Percentiles rank a stretch among this genome's conserved stretches.
These are phyloP conservation scores for Globisporangium alternatum DNA, from an alignment of 352 stramenopile species.

Conservation along the genomic window DNA sequence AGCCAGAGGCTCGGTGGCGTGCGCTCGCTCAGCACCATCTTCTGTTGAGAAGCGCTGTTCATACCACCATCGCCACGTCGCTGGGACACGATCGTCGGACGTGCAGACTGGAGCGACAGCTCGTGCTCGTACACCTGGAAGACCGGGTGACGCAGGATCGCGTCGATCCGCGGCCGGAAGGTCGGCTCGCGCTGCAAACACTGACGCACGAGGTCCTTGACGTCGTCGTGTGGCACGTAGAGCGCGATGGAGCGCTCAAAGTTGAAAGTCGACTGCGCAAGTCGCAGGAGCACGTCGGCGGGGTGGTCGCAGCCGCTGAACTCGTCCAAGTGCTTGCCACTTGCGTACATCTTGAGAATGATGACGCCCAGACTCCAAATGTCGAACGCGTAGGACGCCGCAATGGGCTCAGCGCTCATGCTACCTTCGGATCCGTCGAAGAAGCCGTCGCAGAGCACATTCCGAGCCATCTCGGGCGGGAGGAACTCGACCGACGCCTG, in stretches of 20 bases:
- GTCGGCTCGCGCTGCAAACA: conserved; percentile 38
- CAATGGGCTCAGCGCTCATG: conserved; percentile 10
- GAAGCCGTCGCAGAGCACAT: conserved; percentile 26
- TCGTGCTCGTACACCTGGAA: conserved; percentile 31
- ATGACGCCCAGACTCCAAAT: conserved; percentile 61
- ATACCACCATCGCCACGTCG: neutral
- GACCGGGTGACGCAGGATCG: conserved; percentile 34
- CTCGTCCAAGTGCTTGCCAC: conserved; percentile 42
- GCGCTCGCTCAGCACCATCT: conserved; percentile 17
- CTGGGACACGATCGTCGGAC: conserved; percentile 1
- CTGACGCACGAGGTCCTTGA: conserved; percentile 37
- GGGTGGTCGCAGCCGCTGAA: conserved; percentile 34
- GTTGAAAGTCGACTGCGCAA: conserved; percentile 25
- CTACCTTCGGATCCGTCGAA: conserved; percentile 14
- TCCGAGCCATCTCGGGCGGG: conserved; percentile 44
- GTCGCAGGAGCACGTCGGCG: conserved; percentile 31
- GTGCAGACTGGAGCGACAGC: conserved; percentile 9
- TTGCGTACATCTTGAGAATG: conserved; percentile 54
- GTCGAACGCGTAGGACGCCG: conserved; percentile 38
- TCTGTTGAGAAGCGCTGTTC: neutral
- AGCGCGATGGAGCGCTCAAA: conserved; percentile 50
- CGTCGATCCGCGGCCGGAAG: conserved; percentile 37
- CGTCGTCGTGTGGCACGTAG: conserved; percentile 42
- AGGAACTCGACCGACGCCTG: conserved; percentile 32
- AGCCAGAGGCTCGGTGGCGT: conserved; percentile 62